Conservation (phyloP, 225 moss, liverwort and hornwort species). For the Neckera pumila region DNA sequence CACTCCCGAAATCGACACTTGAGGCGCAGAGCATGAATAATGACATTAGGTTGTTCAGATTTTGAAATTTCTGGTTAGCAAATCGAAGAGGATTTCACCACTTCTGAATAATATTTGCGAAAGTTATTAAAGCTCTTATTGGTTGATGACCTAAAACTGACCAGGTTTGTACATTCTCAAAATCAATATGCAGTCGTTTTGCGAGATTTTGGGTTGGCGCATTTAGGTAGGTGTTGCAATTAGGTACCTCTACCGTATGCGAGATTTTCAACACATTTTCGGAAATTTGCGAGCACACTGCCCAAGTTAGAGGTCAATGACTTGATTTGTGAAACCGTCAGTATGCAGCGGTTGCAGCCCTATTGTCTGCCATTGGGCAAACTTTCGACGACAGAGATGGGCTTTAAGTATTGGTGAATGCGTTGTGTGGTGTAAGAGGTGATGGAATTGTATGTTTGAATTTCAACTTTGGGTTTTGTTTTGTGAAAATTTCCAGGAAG, state of each 20-base stretch:
- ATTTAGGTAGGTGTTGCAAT: neutral
- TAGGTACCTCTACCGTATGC: neutral
- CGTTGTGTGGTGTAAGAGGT: neutral
- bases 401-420: neutral
- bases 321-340: neutral
- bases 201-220: neutral
- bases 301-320: neutral
- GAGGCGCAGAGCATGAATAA: neutral
- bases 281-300: neutral
- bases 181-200: neutral
- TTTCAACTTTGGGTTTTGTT: neutral
- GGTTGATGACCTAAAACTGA: neutral
- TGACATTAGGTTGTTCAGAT: neutral
- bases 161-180: neutral
- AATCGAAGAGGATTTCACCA: neutral
- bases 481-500: conserved; percentile 2
- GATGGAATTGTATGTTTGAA: neutral
- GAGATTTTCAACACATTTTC: neutral
- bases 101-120: neutral
- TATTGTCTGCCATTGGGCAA: neutral
- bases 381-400: neutral
- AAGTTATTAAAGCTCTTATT: neutral
- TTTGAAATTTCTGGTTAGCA: neutral
- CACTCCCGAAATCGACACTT: neutral
- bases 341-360: neutral